phyloP scores from a whole-genome alignment of 495 filamentous ascomycete species.

The Neurospora sp. region DNA sequence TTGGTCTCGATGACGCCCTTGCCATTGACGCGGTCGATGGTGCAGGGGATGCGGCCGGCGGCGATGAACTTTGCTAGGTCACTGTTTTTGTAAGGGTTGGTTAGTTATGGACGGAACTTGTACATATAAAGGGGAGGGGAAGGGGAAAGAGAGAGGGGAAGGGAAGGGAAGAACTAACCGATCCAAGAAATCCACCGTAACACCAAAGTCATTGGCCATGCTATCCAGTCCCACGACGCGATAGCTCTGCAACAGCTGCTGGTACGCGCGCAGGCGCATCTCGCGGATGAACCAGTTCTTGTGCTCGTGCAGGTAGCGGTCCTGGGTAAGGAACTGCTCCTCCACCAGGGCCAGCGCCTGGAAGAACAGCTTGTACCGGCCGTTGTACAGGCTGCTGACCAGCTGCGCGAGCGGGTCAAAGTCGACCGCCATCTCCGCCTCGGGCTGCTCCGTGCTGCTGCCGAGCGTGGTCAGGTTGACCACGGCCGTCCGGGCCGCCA shows the following conservation, averaged over 20 bases:
- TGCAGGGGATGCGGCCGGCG: conserved; percentile 84
- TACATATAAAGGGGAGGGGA: no score
- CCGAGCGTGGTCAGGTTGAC: conserved; percentile 81
- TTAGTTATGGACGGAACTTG: background rate
- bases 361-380: conserved; percentile 91
- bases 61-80: conserved; percentile 97
- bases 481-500: conserved; percentile 48
- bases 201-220: conserved; percentile 94
- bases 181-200: conserved; percentile 91
- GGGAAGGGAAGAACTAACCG: conserved; percentile 44
- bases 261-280: conserved; percentile 92
- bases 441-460: conserved; percentile 53
- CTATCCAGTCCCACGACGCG: conserved; percentile 88
- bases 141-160: no score
- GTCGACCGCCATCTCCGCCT: conserved; percentile 71
- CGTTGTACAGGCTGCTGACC: conserved; percentile 83
- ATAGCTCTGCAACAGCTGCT: conserved; percentile 95
- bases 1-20: conserved; percentile 97
- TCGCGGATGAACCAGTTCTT: conserved; percentile 92
- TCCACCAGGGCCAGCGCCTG: conserved; percentile 82
- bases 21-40: conserved; percentile 80
- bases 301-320: conserved; percentile 91
- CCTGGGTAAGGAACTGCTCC: conserved; percentile 84
- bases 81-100: conserved; percentile 28
- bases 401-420: conserved; percentile 72